phyloP scores from a whole-genome alignment of 139 green algal species.

The Tetradesmus obliquus region DNA sequence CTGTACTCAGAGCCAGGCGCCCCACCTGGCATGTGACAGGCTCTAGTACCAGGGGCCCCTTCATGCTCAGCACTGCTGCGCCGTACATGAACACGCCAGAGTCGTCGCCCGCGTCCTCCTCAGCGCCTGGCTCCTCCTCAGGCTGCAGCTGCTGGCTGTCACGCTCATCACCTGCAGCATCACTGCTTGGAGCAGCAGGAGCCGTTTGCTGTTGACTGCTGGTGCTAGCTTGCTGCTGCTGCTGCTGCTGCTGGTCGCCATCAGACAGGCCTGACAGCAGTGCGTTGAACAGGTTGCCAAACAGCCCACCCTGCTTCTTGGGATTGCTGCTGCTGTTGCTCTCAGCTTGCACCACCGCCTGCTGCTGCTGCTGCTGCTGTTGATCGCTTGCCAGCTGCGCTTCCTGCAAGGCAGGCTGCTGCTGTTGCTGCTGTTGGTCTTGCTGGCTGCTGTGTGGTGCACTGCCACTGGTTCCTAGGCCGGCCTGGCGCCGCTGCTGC shows the following conservation, averaged over 20 bases:
- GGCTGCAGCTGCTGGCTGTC: neutral
- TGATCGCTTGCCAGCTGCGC: neutral
- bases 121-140: neutral
- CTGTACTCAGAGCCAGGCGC: too few relatives aligned
- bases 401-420: neutral
- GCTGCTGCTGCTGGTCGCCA: constrained; percentile 14
- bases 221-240: constrained; percentile 1
- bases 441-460: neutral
- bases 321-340: neutral
- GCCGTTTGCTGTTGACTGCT: constrained; percentile 21
- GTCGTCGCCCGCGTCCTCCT: neutral
- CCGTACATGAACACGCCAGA: constrained; percentile 50
- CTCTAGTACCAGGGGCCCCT: constrained; percentile 29
- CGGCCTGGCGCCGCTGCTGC: constrained; percentile 5
- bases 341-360: neutral
- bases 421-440: neutral
- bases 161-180: neutral
- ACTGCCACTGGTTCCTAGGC: neutral
- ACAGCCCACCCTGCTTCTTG: constrained; percentile 30
- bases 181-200: neutral
- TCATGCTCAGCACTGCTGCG: constrained; percentile 41
- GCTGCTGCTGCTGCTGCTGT: constrained; percentile 31
- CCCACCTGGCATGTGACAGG: constrained; percentile 44
- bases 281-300: constrained; percentile 2
- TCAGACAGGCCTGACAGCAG: constrained; percentile 13